phyloP scores from a whole-genome alignment of 2,329 filamentous ascomycete species.

The Alternaria sp. region DNA sequence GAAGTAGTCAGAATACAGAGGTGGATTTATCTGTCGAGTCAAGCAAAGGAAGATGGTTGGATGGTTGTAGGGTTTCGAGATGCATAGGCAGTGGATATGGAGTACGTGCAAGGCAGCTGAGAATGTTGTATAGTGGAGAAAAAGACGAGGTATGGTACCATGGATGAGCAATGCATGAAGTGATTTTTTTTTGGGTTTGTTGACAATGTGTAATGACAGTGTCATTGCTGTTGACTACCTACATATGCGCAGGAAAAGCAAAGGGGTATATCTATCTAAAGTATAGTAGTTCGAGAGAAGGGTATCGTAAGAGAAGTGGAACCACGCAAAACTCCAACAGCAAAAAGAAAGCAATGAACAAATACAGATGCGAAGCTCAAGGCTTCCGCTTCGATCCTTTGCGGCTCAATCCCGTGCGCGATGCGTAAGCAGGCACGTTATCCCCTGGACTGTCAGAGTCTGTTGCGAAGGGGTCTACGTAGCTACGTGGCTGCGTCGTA shows the following conservation, averaged over 20 bases:
- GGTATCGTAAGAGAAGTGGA: background rate
- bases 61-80: background rate
- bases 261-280: background rate
- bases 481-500: constrained; percentile 27
- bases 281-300: background rate
- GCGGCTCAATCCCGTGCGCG: constrained; percentile 10
- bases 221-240: background rate
- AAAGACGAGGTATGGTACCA: background rate
- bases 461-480: constrained; percentile 26
- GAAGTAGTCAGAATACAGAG: background rate
- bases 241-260: background rate
- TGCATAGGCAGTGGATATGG: background rate
- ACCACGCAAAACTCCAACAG: background rate
- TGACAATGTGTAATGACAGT: background rate
- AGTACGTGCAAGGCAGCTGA: background rate
- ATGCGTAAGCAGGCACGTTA: constrained; percentile 4
- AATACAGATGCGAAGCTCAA: background rate
- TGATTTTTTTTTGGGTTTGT: no score
- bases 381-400: constrained; percentile 20
- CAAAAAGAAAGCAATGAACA: background rate
- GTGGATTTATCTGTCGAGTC: background rate
- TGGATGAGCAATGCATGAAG: background rate
- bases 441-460: constrained; percentile 21
- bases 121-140: background rate
- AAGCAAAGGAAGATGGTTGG: background rate